Evolutionary conservation across 2,329 filamentous ascomycete species (phyloP), one percentile per base, ranked within the genome.

Genomic region (Hirsutella minnesotensis): DNA sequence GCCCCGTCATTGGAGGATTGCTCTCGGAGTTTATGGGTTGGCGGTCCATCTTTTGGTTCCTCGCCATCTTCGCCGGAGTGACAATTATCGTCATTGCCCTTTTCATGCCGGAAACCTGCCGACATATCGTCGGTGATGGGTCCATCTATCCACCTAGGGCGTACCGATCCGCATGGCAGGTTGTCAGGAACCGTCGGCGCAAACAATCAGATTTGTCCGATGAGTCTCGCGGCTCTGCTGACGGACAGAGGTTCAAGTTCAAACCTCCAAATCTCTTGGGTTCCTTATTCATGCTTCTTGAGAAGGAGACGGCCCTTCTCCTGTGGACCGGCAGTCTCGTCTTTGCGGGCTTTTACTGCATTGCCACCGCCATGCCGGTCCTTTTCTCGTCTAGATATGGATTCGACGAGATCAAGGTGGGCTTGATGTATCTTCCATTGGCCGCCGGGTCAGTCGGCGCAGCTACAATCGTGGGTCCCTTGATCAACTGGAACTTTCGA

Each of bases 401-500:
- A 2, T 73, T 77, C 21, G 68, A 73, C 44, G 74, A 81, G 18
- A 59, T 71, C 3, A 60, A 70, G 12, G 64, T 77, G 3, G 75
- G 75, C 2, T 56, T 75, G 5, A 70, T 69, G 62, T 75, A 72
- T 49, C 56, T 75, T 1, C 73, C 73, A 2, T 52, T 72, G 24
- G 72, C 72, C 0, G 59, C 53, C 4, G 73, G 72, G 1, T 71
- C 69, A n/a, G 60, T 71, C 12, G 52, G 66, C 2, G 64, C 71
- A 0, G 69, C 68, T 1, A 49, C 65, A 9, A 52, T 65, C 3
- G 63, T 64, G 3, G 79, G 82, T 1, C 67, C 68, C 2, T 49
- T 77, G 2, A 69, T 85, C 30, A 83, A 86, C 56, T 72, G 71
- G 61, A 86, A 84, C 56, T 88, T 79, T 56, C 68, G 71, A 2